Evolutionary conservation across 148 eudicot species (phyloP).

Genomic region (Gaultheria prostrata): DNA sequence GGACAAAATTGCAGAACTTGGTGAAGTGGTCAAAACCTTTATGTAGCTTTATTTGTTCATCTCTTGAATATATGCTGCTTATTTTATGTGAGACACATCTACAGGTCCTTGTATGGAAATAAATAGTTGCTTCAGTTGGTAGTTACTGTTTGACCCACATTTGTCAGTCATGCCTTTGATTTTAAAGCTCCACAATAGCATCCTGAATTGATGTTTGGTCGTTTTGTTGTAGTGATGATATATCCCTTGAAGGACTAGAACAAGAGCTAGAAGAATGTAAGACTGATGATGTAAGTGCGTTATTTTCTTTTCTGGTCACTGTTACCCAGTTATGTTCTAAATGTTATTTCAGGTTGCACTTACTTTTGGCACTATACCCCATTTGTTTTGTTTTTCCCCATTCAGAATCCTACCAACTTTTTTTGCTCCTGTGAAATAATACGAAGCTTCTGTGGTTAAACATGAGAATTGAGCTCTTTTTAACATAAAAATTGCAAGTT

Average conservation of each 20-base stretch:
- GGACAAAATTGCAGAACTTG: neutral
- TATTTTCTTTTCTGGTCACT: neutral
- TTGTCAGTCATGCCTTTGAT: neutral
- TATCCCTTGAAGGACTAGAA: slow-evolving; percentile 90
- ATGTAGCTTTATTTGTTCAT: neutral
- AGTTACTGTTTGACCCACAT: slow-evolving; percentile 9
- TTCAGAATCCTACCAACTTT: neutral
- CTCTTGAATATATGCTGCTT: neutral
- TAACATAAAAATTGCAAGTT: neutral
- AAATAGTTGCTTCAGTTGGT: neutral
- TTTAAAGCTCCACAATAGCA: slow-evolving; percentile 1
- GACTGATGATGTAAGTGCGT: slow-evolving; percentile 68
- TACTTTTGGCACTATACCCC: neutral
- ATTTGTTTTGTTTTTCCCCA: neutral
- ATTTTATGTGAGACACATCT: neutral
- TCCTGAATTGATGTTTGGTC: slow-evolving; percentile 8
- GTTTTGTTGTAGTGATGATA: slow-evolving; percentile 59
- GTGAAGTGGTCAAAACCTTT: neutral
- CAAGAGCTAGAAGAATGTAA: slow-evolving; percentile 93
- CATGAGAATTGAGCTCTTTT: neutral
- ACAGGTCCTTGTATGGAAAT: neutral
- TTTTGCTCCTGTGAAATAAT: neutral
- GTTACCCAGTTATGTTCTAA: neutral
- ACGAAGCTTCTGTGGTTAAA: neutral
- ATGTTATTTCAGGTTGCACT: neutral